Conservation (phyloP, 495 filamentous ascomycete species). For the Lasiosphaeriaceae sp. region DNA sequence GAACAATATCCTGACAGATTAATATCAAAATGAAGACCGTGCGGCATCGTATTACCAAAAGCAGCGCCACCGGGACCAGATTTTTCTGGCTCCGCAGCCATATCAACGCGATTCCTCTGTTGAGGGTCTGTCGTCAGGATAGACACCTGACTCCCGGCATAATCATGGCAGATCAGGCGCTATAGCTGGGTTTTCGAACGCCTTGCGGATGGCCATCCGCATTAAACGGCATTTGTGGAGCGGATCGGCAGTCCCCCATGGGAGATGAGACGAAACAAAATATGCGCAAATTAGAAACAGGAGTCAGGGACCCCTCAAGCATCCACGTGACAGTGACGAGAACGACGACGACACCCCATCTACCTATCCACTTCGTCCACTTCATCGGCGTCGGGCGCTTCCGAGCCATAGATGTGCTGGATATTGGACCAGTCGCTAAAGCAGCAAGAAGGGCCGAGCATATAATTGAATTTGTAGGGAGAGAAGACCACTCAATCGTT, state of each 20-base stretch:
- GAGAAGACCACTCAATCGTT: background rate
- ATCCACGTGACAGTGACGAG: background rate
- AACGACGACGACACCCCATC: background rate
- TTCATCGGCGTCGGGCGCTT: background rate
- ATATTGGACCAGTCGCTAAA: background rate
- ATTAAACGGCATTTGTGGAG: conserved; percentile 8
- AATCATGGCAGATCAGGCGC: conserved; percentile 9
- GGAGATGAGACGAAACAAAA: background rate
- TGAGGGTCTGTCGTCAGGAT: conserved; percentile 1
- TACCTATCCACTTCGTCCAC: background rate
- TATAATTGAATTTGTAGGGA: background rate
- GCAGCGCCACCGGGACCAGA: background rate
- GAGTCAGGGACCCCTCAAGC: too few relatives aligned
- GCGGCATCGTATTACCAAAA: background rate
- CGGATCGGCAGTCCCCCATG: background rate
- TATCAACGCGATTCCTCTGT: background rate
- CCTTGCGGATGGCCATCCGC: background rate
- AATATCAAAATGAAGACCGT: background rate
- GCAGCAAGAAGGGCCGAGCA: background rate
- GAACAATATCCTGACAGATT: conserved; percentile 8
- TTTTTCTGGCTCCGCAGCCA: background rate
- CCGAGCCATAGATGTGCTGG: background rate
- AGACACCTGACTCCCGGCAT: conserved; percentile 5
- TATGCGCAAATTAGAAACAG: background rate
- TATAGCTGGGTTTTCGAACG: background rate